Evolutionary conservation across 1,139 yeast species (phyloP).

Genomic region (Suhomyces anneliseae): DNA sequence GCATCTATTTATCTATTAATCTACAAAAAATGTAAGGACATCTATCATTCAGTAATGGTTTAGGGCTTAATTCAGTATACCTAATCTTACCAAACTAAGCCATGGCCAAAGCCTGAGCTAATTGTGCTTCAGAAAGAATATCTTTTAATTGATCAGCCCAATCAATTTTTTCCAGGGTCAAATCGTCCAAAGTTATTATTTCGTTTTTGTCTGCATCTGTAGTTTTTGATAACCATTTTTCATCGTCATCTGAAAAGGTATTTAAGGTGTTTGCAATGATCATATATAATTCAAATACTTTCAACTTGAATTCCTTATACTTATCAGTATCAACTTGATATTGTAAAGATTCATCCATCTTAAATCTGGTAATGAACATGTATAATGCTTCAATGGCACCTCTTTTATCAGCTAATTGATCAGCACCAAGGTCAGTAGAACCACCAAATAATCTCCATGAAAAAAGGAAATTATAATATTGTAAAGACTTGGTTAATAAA

Average conservation of each 20-base stretch:
- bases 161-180: slow-evolving; percentile 33
- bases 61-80: no score
- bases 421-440: slow-evolving; percentile 19
- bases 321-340: slow-evolving; percentile 20
- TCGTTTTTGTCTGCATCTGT: slow-evolving; percentile 19
- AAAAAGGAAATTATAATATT: slow-evolving; percentile 53
- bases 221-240: slow-evolving; percentile 52
- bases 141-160: slow-evolving; percentile 37
- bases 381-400: slow-evolving; percentile 60
- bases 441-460: slow-evolving; percentile 50
- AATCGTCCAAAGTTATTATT: slow-evolving; percentile 31
- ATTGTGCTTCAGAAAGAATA: slow-evolving; percentile 22
- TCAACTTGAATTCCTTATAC: slow-evolving; percentile 36
- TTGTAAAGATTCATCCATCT: slow-evolving; percentile 17
- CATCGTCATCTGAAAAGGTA: slow-evolving; percentile 47
- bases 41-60: no score
- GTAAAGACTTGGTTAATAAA: slow-evolving; percentile 38
- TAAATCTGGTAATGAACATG: slow-evolving; percentile 48
- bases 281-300: slow-evolving; percentile 44
- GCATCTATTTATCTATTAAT: not conserved
- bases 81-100: no score
- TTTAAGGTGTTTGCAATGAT: slow-evolving; percentile 51
- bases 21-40: not conserved
- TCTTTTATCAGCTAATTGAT: slow-evolving; percentile 40
- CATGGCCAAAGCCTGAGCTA: not conserved